These are phyloP conservation scores for Cyanodermella asteris DNA, from an alignment of 2,329 filamentous ascomycete genomes.

Conservation along the genomic window DNA sequence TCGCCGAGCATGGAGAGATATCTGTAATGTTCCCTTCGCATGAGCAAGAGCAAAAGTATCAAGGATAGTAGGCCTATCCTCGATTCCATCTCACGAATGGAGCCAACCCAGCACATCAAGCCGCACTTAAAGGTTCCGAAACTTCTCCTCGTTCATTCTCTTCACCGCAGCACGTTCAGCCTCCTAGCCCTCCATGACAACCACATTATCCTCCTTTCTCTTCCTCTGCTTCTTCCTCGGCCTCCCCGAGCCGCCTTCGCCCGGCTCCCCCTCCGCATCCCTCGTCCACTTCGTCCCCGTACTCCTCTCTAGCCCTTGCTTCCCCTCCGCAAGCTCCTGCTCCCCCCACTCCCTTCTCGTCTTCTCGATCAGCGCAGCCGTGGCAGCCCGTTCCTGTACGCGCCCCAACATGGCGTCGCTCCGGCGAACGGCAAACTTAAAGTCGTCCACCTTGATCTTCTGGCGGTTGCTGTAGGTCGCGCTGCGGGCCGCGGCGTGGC, in stretches of 20 bases:
- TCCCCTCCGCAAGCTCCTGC: slow-evolving; percentile 7
- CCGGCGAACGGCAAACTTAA: slow-evolving; percentile 76
- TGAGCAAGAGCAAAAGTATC: too few species aligned
- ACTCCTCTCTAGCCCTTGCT: slow-evolving; percentile 6
- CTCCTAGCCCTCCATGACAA: not conserved
- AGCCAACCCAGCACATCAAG: too few species aligned
- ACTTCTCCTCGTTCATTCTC: not conserved
- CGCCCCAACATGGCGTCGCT: slow-evolving; percentile 73
- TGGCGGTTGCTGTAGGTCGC: slow-evolving; percentile 74
- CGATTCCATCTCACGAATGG: too few species aligned
- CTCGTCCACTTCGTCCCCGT: slow-evolving; percentile 4
- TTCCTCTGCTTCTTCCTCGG: slow-evolving; percentile 2
- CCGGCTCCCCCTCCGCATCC: slow-evolving; percentile 1
- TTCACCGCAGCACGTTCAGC: not conserved
- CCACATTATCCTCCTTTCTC: slow-evolving; percentile 2
- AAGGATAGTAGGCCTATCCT: too few species aligned
- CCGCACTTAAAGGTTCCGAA: too few species aligned
- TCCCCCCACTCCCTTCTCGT: slow-evolving; percentile 47
- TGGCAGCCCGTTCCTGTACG: slow-evolving; percentile 68
- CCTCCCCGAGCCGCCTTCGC: not conserved
- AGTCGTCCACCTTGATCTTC: slow-evolving; percentile 96
- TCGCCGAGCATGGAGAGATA: too few species aligned
- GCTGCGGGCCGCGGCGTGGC: slow-evolving; percentile 67
- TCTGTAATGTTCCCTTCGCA: too few species aligned
- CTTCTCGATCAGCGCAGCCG: slow-evolving; percentile 68